phyloP scores from a whole-genome alignment of 2,329 filamentous ascomycete species.

The Nothophaeocryptopus gaeumannii region DNA sequence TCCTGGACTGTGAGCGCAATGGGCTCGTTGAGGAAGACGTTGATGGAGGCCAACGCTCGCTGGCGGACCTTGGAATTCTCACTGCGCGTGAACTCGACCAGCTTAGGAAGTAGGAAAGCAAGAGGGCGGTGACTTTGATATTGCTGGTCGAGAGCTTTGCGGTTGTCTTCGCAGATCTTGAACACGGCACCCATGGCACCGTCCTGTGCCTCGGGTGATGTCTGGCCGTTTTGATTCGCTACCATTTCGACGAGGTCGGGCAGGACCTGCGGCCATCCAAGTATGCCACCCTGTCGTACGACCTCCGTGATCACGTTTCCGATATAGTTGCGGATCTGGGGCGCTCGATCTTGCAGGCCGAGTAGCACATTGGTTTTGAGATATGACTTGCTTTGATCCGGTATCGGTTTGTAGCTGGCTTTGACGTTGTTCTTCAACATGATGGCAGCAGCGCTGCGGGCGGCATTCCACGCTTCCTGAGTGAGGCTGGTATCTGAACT shows the following conservation, averaged over 20 bases:
- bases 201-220: slow-evolving; percentile 73
- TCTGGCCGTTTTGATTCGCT: slow-evolving; percentile 66
- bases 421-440: slow-evolving; percentile 95
- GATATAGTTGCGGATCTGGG: slow-evolving; percentile 81
- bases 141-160: slow-evolving; percentile 78
- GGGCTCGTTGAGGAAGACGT: slow-evolving; percentile 85
- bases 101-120: slow-evolving; percentile 82
- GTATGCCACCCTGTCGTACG: slow-evolving; percentile 75
- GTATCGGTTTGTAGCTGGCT: slow-evolving; percentile 70
- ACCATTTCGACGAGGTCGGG: slow-evolving; percentile 78
- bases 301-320: slow-evolving; percentile 94
- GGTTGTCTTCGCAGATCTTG: slow-evolving; percentile 97
- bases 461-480: slow-evolving; percentile 64
- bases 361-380: slow-evolving; percentile 76
- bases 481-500: slow-evolving; percentile 57
- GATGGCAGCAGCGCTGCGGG: slow-evolving; percentile 83
- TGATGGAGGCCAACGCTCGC: slow-evolving; percentile 78
- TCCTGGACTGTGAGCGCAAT: slow-evolving; percentile 67
- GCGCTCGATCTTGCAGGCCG: slow-evolving; percentile 75
- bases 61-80: slow-evolving; percentile 73
- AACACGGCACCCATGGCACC: slow-evolving; percentile 88
- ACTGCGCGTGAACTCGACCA: slow-evolving; percentile 81
- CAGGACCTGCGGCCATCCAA: slow-evolving; percentile 88
- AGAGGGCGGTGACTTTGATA: slow-evolving; percentile 86
- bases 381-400: slow-evolving; percentile 68